phyloP scores from a whole-genome alignment of 2,329 filamentous ascomycete genomes.

The Sporothrix phasma region DNA sequence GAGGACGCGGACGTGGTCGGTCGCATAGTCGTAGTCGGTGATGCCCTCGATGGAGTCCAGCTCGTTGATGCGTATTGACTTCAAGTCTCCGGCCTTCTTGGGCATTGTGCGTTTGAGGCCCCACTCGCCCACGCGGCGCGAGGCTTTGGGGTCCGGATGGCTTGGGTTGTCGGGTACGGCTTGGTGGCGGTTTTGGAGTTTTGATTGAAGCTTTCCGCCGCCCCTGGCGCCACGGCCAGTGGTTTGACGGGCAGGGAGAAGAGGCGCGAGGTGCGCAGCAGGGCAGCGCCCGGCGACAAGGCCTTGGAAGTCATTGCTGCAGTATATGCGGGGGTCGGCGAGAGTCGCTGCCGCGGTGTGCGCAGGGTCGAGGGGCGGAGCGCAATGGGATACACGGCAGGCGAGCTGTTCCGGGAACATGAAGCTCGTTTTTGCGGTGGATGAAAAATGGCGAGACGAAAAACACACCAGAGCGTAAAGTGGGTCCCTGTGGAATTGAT shows the following conservation, averaged over 20 bases:
- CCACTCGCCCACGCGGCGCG: slow-evolving; percentile 76
- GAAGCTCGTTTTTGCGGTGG: slow-evolving; percentile 1
- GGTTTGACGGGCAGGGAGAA: slow-evolving; percentile 70
- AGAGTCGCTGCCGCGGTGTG: not conserved
- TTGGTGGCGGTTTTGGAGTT: slow-evolving; percentile 62
- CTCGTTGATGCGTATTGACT: slow-evolving; percentile 62
- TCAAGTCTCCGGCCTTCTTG: slow-evolving; percentile 59
- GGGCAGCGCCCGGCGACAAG: slow-evolving; percentile 52
- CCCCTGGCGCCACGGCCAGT: slow-evolving; percentile 51
- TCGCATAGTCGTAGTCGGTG: slow-evolving; percentile 77
- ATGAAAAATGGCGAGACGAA: not conserved
- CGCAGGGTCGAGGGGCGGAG: too few relatives aligned
- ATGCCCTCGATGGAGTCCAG: slow-evolving; percentile 81
- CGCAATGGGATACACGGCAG: not conserved
- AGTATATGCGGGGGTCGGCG: not conserved
- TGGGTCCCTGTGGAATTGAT: not conserved
- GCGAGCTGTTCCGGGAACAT: not conserved
- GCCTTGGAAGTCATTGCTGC: slow-evolving; percentile 24
- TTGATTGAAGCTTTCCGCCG: slow-evolving; percentile 36
- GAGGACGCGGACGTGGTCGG: slow-evolving; percentile 70
- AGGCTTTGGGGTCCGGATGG: slow-evolving; percentile 65
- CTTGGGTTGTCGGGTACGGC: slow-evolving; percentile 70
- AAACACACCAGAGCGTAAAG: slow-evolving; percentile 1
- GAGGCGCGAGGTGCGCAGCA: slow-evolving; percentile 78
- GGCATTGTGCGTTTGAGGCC: slow-evolving; percentile 82